Evolutionary conservation across 306 rosid species (phyloP).

Genomic region (Clitoria ternatea): DNA sequence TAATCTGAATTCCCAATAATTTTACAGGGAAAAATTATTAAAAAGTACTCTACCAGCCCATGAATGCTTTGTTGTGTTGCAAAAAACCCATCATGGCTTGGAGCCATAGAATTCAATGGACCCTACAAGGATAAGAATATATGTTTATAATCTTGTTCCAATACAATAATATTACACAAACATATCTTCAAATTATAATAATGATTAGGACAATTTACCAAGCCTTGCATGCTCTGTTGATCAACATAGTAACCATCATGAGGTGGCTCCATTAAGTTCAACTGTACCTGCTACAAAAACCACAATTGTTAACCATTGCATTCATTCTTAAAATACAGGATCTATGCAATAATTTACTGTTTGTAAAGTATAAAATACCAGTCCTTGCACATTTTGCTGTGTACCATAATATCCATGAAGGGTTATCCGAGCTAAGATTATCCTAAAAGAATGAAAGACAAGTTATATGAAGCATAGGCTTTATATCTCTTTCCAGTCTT

Average conservation of each 20-base stretch:
- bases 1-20: neutral
- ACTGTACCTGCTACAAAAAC: constrained; percentile 53
- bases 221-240: constrained; percentile 81
- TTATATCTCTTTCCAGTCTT: neutral
- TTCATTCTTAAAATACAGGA: neutral
- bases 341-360: neutral
- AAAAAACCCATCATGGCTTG: constrained; percentile 66
- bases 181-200: neutral
- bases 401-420: constrained; percentile 74
- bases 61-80: constrained; percentile 80
- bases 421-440: constrained; percentile 60
- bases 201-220: constrained; percentile 44
- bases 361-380: constrained; percentile 45
- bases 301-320: neutral
- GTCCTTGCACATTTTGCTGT: constrained; percentile 86
- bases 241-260: constrained; percentile 79
- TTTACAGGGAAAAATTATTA: neutral
- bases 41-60: constrained; percentile 60
- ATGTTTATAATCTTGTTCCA: constrained; percentile 11
- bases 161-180: constrained; percentile 1
- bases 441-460: constrained; percentile 52
- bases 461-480: constrained; percentile 22
- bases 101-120: constrained; percentile 66
- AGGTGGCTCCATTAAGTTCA: constrained; percentile 96
- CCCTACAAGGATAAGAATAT: constrained; percentile 48